Conservation (phyloP, 208 protist genomes). For the Leptomonas pyrrhocoris region DNA sequence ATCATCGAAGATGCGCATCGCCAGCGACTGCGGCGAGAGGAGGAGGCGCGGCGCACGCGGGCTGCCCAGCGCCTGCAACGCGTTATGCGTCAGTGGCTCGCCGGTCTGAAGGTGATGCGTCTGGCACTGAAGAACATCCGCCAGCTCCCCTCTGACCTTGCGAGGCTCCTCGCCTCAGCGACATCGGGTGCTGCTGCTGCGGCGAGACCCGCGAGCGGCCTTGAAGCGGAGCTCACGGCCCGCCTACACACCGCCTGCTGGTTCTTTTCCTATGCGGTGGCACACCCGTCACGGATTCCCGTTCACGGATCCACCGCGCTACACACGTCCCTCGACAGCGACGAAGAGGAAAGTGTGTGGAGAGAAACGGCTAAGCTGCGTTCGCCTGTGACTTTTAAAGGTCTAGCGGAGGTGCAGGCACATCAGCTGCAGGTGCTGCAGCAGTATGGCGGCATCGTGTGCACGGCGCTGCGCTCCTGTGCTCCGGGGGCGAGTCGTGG, state of each 20-base stretch:
- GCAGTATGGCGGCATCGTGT: conserved; percentile 17
- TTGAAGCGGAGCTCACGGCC: conserved; percentile 1
- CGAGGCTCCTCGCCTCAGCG: conserved; percentile 2
- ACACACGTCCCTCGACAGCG: neutral
- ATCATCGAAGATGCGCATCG: conserved; percentile 60
- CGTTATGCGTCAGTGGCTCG: conserved; percentile 45
- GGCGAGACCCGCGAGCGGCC: neutral
- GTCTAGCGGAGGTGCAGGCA: conserved; percentile 12
- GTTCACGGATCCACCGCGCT: neutral
- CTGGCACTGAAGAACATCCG: conserved; percentile 28
- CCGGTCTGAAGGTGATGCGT: conserved; percentile 23
- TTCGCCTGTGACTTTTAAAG: neutral
- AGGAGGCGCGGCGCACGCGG: conserved; percentile 36
- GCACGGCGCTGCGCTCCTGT: conserved; percentile 5
- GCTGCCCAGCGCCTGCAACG: conserved; percentile 57
- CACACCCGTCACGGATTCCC: conserved; percentile 28
- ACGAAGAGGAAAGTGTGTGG: neutral
- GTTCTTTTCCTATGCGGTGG: conserved; percentile 37
- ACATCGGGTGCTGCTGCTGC: neutral
- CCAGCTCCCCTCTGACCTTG: conserved; percentile 7
- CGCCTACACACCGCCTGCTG: conserved; percentile 38
- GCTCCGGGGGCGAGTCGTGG: neutral
- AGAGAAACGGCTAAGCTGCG: neutral
- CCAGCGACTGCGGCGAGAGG: conserved; percentile 54
- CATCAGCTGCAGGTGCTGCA: conserved; percentile 16